Percentiles rank a stretch among this genome's conserved stretches.
Evolutionary conservation across 1,284 basidiomycete species (phyloP).

Genomic region (Coniophora puteana): DNA sequence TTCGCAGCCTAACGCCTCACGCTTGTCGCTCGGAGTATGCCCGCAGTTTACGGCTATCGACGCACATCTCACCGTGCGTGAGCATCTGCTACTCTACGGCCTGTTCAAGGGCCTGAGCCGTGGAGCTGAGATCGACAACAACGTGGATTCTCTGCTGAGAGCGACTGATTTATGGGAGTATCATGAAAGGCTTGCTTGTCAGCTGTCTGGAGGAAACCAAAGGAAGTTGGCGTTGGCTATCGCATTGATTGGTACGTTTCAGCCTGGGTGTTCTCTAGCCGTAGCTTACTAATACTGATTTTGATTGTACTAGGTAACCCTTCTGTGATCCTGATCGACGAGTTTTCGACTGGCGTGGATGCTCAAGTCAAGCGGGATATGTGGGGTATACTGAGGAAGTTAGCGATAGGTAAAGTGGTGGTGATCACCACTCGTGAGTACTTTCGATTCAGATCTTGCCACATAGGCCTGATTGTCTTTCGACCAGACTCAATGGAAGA

Average conservation of each 20-base stretch:
- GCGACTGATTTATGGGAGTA: slow-evolving; percentile 56
- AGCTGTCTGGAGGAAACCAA: slow-evolving; percentile 70
- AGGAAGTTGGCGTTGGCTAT: slow-evolving; percentile 50
- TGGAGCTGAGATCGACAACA: slow-evolving; percentile 41
- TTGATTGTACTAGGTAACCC: too few relatives aligned
- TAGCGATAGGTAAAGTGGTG: slow-evolving; percentile 38
- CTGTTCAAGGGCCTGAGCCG: slow-evolving; percentile 57
- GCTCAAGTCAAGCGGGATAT: slow-evolving; percentile 52
- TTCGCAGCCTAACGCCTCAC: slow-evolving; percentile 51
- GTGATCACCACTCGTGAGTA: slow-evolving; percentile 37
- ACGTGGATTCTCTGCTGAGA: slow-evolving; percentile 54
- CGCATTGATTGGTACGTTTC: slow-evolving; percentile 40
- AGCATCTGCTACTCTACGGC: slow-evolving; percentile 64
- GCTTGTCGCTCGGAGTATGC: slow-evolving; percentile 65
- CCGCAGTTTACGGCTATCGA: slow-evolving; percentile 80
- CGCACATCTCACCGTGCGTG: slow-evolving; percentile 65
- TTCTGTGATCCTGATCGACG: slow-evolving; percentile 48
- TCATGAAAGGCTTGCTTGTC: slow-evolving; percentile 62
- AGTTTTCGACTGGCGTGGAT: slow-evolving; percentile 52
- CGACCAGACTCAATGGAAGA: slow-evolving; percentile 50
- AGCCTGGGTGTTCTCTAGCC: slow-evolving; percentile 1
- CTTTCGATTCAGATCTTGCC: not conserved
- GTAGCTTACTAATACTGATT: slow-evolving; percentile 21
- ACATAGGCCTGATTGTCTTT: not conserved
- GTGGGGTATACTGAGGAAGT: slow-evolving; percentile 44